Conservation (phyloP, 345 rosid species). For the Aquilaria sinensis region DNA sequence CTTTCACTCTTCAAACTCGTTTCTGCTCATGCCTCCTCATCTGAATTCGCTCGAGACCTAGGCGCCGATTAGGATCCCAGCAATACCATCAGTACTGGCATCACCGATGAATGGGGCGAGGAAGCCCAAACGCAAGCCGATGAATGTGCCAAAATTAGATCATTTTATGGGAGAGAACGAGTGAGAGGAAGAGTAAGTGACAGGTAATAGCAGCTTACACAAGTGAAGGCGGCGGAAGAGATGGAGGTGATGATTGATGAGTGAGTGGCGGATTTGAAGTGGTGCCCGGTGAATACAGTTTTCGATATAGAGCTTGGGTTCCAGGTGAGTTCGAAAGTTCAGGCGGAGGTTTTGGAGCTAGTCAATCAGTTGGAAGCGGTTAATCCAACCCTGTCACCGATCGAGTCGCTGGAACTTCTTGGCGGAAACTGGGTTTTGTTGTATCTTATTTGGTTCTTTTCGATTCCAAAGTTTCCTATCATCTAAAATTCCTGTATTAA, state of each 20-base stretch:
- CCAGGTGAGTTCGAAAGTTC: slow-evolving; percentile 53
- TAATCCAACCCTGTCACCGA: slow-evolving; percentile 66
- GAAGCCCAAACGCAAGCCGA: slow-evolving; percentile 28
- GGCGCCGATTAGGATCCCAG: slow-evolving; percentile 12
- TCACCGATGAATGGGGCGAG: slow-evolving; percentile 92
- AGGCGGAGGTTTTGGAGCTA: slow-evolving; percentile 84
- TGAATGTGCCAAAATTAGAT: slow-evolving; percentile 53
- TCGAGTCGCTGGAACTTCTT: slow-evolving; percentile 56
- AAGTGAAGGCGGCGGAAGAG: slow-evolving; percentile 5
- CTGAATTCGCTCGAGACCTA: slow-evolving; percentile 20
- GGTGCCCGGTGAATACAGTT: slow-evolving; percentile 75
- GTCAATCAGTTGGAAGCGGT: slow-evolving; percentile 81
- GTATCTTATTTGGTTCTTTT: slow-evolving; percentile 23
- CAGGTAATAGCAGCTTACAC: slow-evolving; percentile 39
- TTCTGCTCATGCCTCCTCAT: slow-evolving; percentile 18
- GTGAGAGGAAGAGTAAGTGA: slow-evolving; percentile 48
- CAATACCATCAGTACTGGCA: not conserved
- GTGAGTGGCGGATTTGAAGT: slow-evolving; percentile 51
- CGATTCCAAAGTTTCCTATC: no score
- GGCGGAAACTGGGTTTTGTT: slow-evolving; percentile 90
- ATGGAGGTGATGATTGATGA: slow-evolving; percentile 15
- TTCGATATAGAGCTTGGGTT: slow-evolving; percentile 81
- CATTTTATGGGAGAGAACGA: slow-evolving; percentile 78
- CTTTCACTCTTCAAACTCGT: slow-evolving; percentile 12
- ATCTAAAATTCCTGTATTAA: no score